phyloP scores from a whole-genome alignment of 208 protist species.

The Tritrichomonas foetus region DNA sequence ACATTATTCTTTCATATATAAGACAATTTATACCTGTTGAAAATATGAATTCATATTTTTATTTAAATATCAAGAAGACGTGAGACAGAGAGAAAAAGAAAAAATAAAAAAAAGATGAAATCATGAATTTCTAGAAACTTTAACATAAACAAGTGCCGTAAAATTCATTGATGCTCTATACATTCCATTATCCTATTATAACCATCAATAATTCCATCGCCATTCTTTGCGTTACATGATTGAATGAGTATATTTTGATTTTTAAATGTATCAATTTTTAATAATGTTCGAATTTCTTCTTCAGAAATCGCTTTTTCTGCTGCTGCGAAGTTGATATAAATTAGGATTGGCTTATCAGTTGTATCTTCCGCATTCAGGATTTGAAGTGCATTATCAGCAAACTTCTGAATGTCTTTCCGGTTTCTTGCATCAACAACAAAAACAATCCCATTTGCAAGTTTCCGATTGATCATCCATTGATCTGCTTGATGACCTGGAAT shows the following conservation, averaged over 20 bases:
- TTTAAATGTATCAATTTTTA: neutral
- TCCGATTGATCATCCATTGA: neutral
- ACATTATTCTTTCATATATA: too few species aligned
- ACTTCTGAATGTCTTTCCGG: neutral
- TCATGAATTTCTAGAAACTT: too few species aligned
- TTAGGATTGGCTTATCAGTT: neutral
- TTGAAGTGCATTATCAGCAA: neutral
- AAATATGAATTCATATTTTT: too few species aligned
- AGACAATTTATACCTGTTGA: too few species aligned
- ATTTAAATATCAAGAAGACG: too few species aligned
- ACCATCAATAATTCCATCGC: neutral
- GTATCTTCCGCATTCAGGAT: neutral
- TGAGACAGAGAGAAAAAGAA: too few species aligned
- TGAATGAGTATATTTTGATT: neutral
- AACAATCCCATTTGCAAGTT: neutral
- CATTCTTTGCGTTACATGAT: neutral
- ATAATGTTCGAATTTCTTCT: neutral
- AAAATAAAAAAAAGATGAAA: too few species aligned
- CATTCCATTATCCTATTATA: neutral
- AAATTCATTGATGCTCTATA: too few species aligned
- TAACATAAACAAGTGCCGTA: too few species aligned
- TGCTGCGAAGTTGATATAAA: neutral
- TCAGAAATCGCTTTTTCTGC: neutral
- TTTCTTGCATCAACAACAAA: conserved; percentile 20
- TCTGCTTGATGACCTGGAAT: neutral